Evolutionary conservation across 2,329 filamentous ascomycete genomes (phyloP).

Genomic region (Phaeosphaeriaceae sp.): DNA sequence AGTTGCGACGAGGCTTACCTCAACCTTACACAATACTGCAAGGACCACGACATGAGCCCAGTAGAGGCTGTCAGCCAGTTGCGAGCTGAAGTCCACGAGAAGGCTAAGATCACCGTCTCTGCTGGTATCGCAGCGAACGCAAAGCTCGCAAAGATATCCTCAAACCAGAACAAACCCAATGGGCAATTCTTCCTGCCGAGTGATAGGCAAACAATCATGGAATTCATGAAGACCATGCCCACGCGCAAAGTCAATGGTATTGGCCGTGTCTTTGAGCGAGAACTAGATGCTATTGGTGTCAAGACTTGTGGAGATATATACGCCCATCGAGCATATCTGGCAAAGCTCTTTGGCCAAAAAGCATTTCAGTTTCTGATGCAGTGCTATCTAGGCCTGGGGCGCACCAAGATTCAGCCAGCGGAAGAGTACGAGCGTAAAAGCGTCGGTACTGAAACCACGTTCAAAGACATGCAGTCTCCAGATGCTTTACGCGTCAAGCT

Average conservation of each 20-base stretch:
- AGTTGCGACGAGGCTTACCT: slow-evolving; percentile 97
- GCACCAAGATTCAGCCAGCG: slow-evolving; percentile 82
- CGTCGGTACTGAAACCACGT: slow-evolving; percentile 92
- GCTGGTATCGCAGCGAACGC: slow-evolving; percentile 94
- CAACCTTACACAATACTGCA: slow-evolving; percentile 87
- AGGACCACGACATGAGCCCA: slow-evolving; percentile 69
- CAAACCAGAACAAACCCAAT: slow-evolving; percentile 95
- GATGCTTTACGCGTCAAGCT: slow-evolving; percentile 76
- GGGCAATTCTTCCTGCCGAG: slow-evolving; percentile 81
- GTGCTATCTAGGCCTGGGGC: slow-evolving; percentile 83
- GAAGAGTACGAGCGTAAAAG: slow-evolving; percentile 93
- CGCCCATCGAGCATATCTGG: slow-evolving; percentile 72
- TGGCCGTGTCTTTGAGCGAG: slow-evolving; percentile 90
- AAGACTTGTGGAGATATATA: slow-evolving; percentile 91
- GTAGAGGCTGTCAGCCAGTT: slow-evolving; percentile 79
- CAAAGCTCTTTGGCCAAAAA: slow-evolving; percentile 87
- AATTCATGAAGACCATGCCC: slow-evolving; percentile 82
- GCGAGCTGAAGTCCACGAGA: slow-evolving; percentile 75
- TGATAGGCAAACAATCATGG: slow-evolving; percentile 76
- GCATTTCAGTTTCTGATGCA: slow-evolving; percentile 84
- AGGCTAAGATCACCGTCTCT: slow-evolving; percentile 84
- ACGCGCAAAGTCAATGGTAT: slow-evolving; percentile 93
- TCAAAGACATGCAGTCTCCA: slow-evolving; percentile 76
- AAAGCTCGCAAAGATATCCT: slow-evolving; percentile 92
- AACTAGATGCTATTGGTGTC: slow-evolving; percentile 85